These are phyloP conservation scores for Suillus tomentosus DNA, from an alignment of 768 basidiomycete genomes.

Conservation along the genomic window DNA sequence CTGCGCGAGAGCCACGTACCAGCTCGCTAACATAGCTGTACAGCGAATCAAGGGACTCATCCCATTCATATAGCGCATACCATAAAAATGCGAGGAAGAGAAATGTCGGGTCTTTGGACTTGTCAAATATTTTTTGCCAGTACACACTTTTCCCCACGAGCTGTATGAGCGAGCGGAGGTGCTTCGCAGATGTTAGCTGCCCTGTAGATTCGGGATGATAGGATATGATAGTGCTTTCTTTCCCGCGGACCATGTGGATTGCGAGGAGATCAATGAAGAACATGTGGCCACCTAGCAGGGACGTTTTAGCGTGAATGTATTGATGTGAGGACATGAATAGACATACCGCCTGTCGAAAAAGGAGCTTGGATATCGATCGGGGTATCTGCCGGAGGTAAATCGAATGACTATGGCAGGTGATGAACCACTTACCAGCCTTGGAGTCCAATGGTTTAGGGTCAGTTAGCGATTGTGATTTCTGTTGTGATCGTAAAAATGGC, in stretches of 20 bases:
- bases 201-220: slow-evolving; percentile 8
- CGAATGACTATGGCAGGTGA: neutral
- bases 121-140: slow-evolving; percentile 19
- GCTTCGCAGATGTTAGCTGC: slow-evolving; percentile 9
- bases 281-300: neutral
- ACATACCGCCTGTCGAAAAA: slow-evolving; percentile 3
- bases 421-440: neutral
- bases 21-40: slow-evolving; percentile 48
- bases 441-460: too few relatives aligned
- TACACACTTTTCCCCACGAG: slow-evolving; percentile 19
- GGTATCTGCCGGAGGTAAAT: neutral
- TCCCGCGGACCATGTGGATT: slow-evolving; percentile 10
- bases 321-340: neutral
- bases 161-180: slow-evolving; percentile 14
- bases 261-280: slow-evolving; percentile 7
- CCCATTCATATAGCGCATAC: slow-evolving; percentile 57
- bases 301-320: neutral
- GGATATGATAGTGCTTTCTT: slow-evolving; percentile 5
- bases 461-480: too few relatives aligned
- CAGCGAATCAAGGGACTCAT: slow-evolving; percentile 49
- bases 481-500: neutral
- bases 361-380: neutral
- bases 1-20: slow-evolving; percentile 33
- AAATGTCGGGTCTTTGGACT: slow-evolving; percentile 46
- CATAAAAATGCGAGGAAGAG: slow-evolving; percentile 48